Base-by-base conservation (phyloP, 108 stramenopile genomes). In the Skeletonema potamos region DNA sequence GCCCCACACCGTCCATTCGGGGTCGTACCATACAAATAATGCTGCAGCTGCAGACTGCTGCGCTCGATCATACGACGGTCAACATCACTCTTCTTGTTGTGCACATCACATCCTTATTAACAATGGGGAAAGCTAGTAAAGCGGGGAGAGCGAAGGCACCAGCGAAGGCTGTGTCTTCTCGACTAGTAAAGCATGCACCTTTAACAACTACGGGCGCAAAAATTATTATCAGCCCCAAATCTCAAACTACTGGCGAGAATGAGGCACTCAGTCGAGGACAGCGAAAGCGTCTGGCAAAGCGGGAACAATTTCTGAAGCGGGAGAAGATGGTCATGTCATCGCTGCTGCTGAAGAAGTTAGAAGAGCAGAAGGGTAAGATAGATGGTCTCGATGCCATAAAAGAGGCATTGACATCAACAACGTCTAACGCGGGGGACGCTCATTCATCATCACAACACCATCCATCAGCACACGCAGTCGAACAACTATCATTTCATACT, bases 321-420 rank as follows among this genome's bases (percentile, higher is more conserved):
- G 87, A 94, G 75, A 84, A 83, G 66, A 84, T 94, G 86, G 82
- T 94, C 27, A 63, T 94, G 44, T 87, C 90, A 1, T 85, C 92
- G 4, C 66, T 94, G 7, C 77, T 73, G 39, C 81, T 94, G 15
- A 64, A 87, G 48, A 58, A 68, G 57, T 43, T 77, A 43, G 89
- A 90, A 41, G 87, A 88, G 66, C 90, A 94, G 66, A 87, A 84
- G 83, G 76, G 84, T 64, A 86, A 86, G 29, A 79, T 94, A 46
- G 90, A 94, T 73, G 92, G 90, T 9, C 60, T 94, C 58, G 86
- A 91, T 78, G 90, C 90, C 32, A 82, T 94, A 44, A 78, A 81
- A 18, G 84, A 91, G 37, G 90, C 92, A 6, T 72, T 94, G 54
- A 44, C 78, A 22, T 55, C 63, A 29, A 46, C 66, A 13, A 37